phyloP scores from a whole-genome alignment of 257 asterid species.

The Solanum tarijense region DNA sequence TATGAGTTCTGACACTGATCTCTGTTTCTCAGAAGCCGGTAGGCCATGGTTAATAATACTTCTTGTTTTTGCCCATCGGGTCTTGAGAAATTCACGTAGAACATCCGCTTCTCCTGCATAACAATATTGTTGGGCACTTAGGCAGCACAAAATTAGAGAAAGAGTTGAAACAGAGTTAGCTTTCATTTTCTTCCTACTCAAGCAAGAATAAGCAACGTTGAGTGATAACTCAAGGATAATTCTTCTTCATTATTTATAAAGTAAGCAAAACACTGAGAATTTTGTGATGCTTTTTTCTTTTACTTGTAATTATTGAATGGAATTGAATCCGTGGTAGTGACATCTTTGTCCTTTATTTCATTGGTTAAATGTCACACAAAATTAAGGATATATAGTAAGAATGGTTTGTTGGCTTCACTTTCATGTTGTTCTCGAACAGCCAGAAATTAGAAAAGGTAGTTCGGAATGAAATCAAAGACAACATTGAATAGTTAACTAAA shows the following conservation, averaged over 20 bases:
- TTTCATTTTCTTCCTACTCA: background rate
- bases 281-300: background rate
- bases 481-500: background rate
- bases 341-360: background rate
- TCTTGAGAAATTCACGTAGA: background rate
- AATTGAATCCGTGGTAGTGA: background rate
- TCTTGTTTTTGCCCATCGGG: background rate
- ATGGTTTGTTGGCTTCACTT: background rate
- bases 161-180: background rate
- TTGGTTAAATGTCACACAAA: background rate
- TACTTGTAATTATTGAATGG: background rate
- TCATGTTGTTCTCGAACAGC: background rate
- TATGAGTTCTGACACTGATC: background rate
- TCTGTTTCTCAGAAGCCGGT: background rate
- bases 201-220: background rate
- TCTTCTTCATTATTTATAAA: background rate
- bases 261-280: background rate
- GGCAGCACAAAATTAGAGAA: background rate
- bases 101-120: background rate
- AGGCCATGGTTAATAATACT: background rate
- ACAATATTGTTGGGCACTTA: background rate
- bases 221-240: background rate
- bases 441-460: background rate
- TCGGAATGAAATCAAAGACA: background rate
- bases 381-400: background rate